Percentiles rank a stretch among this genome's conserved stretches.
These are phyloP conservation scores for Nannizzia gypsea DNA, from an alignment of 2,329 filamentous ascomycete genomes.

Conservation along the genomic window DNA sequence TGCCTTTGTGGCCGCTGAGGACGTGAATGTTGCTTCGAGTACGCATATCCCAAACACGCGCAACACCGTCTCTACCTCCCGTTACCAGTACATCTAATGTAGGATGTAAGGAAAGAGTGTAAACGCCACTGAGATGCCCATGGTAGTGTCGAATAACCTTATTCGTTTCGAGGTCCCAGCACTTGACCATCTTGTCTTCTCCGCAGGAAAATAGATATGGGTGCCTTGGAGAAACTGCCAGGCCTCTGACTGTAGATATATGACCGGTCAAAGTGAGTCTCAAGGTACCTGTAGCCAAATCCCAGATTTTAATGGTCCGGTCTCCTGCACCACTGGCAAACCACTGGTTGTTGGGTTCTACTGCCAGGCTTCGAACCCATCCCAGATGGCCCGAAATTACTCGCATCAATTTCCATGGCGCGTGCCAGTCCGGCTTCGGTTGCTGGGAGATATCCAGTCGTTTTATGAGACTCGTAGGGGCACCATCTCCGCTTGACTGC, in stretches of 20 bases:
- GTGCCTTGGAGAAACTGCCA: constrained; percentile 85
- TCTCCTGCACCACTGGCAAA: constrained; percentile 94
- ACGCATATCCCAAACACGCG: constrained; percentile 96
- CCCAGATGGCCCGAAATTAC: constrained; percentile 94
- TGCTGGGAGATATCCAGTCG: constrained; percentile 51
- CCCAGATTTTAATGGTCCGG: constrained; percentile 97
- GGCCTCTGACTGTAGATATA: constrained; percentile 81
- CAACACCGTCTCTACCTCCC: constrained; percentile 86
- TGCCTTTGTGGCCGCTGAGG: constrained; percentile 77
- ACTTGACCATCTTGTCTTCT: constrained; percentile 99
- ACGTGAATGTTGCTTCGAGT: constrained; percentile 94
- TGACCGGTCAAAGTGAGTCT: constrained; percentile 82
- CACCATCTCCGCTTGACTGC: constrained; percentile 29
- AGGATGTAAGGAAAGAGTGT: constrained; percentile 84
- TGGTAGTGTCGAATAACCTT: constrained; percentile 98
- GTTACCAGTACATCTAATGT: constrained; percentile 91
- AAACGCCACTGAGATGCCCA: constrained; percentile 90
- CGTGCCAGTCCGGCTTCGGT: constrained; percentile 84
- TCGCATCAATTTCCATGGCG: constrained; percentile 96
- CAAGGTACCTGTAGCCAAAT: constrained; percentile 76
- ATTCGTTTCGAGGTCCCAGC: constrained; percentile 99
- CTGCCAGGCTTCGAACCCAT: constrained; percentile 80
- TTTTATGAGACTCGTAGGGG: constrained; percentile 50
- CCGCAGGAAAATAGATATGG: constrained; percentile 96
- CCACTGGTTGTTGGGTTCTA: constrained; percentile 95